A percentile compares a stretch with the other conserved stretches of the same genome.
Conservation (phyloP, 1,284 basidiomycete species). For the Apiotrichum laibachii region DNA sequence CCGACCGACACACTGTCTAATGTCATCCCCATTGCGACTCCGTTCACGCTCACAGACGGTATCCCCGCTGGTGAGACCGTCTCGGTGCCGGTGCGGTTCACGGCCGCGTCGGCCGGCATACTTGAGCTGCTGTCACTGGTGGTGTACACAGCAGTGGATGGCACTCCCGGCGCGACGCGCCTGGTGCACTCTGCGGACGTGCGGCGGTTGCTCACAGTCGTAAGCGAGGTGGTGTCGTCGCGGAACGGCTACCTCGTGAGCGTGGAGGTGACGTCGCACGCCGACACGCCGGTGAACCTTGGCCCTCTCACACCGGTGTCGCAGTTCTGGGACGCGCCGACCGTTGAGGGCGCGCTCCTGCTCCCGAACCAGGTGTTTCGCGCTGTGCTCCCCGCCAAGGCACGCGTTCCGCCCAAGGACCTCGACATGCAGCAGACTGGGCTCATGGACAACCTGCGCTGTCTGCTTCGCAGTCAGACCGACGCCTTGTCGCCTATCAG, state of each 20-base stretch:
- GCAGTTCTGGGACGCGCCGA: constrained; percentile 13
- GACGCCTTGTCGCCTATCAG: constrained; percentile 9
- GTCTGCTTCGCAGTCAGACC: constrained; percentile 29
- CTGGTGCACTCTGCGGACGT: constrained; percentile 23
- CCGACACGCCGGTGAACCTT: constrained; percentile 12
- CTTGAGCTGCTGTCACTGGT: constrained; percentile 32
- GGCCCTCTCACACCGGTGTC: background rate
- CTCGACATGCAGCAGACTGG: constrained; percentile 26
- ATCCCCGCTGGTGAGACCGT: constrained; percentile 29
- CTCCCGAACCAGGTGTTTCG: constrained; percentile 37
- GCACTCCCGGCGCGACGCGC: constrained; percentile 15
- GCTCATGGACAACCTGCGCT: constrained; percentile 29
- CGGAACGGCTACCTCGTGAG: constrained; percentile 14
- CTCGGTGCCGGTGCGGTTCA: constrained; percentile 27
- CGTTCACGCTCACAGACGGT: constrained; percentile 29
- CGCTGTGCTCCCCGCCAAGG: constrained; percentile 13
- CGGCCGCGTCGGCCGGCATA: constrained; percentile 17
- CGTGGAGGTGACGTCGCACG: constrained; percentile 12
- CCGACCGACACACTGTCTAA: constrained; percentile 22
- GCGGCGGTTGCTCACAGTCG: constrained; percentile 13
- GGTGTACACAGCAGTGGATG: constrained; percentile 24
- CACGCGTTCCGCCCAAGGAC: background rate
- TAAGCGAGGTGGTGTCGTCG: constrained; percentile 5
- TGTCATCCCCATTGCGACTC: constrained; percentile 21
- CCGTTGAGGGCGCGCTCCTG: constrained; percentile 5